A percentile compares a stretch with the other conserved stretches of the same genome.
Conservation (phyloP, 2,329 filamentous ascomycete species). For the Alternaria consortialis region DNA sequence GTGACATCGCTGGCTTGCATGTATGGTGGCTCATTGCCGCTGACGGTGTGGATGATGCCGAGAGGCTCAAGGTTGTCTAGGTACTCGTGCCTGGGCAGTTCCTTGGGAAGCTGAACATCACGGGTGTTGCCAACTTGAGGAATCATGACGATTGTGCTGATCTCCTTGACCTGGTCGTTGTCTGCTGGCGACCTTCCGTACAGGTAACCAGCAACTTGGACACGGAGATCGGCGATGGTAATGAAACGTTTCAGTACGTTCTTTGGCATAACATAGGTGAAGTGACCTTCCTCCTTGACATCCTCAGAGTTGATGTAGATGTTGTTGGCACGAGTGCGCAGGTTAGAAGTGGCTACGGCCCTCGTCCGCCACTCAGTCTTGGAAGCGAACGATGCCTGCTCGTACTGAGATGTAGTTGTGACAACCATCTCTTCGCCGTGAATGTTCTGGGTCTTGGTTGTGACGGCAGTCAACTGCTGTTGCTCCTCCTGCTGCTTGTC, state of each 20-base stretch:
- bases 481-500: constrained; percentile 99
- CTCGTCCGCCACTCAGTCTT: constrained; percentile 99
- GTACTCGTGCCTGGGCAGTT: constrained; percentile 91
- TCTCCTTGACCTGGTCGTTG: constrained; percentile 96
- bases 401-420: constrained; percentile 96
- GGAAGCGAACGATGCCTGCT: constrained; percentile 96
- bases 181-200: constrained; percentile 93
- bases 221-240: constrained; percentile 92
- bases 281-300: constrained; percentile 83
- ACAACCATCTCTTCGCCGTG: constrained; percentile 98
- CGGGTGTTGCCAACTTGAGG: constrained; percentile 94
- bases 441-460: constrained; percentile 97
- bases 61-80: constrained; percentile 87
- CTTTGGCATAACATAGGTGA: constrained; percentile 99
- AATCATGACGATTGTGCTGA: constrained; percentile 96
- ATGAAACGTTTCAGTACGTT: constrained; percentile 99
- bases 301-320: constrained; percentile 98
- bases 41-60: constrained; percentile 93
- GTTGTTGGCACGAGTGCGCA: constrained; percentile 93
- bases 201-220: constrained; percentile 94
- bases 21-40: constrained; percentile 93
- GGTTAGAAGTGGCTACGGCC: constrained; percentile 94
- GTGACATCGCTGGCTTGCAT: constrained; percentile 97
- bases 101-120: constrained; percentile 87
- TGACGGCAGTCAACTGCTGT: constrained; percentile 94